A percentile compares a stretch with the other conserved stretches of the same genome.
Evolutionary conservation across 805 yeast genomes (phyloP).

Genomic region (Candida boidinii): DNA sequence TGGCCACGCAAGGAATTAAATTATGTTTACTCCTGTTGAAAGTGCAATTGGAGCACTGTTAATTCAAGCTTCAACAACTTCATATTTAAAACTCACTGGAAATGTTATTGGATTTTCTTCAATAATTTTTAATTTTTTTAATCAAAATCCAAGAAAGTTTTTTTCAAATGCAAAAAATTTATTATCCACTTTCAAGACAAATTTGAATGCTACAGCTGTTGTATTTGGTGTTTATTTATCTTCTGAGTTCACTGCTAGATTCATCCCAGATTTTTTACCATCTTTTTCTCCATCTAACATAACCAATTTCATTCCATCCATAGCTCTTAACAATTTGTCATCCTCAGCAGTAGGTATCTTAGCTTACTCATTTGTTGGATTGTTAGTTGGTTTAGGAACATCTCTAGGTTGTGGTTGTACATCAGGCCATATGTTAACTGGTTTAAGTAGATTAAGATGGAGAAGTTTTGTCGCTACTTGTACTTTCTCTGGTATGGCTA

Average conservation of each 20-base stretch:
- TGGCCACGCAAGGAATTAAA: too few species aligned
- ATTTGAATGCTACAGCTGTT: conserved; percentile 21
- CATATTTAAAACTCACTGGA: conserved; percentile 31
- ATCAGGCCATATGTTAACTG: conserved; percentile 46
- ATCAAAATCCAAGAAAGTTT: too few species aligned
- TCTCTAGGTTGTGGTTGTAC: conserved; percentile 43
- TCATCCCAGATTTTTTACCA: conserved; percentile 20
- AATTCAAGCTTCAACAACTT: conserved; percentile 37
- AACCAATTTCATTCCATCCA: too few species aligned
- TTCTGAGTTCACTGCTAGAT: conserved; percentile 10
- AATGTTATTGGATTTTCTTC: conserved; percentile 40
- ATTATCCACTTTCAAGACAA: too few species aligned
- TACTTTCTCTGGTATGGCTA: conserved; percentile 28
- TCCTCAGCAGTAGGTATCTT: too few species aligned
- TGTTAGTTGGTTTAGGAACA: conserved; percentile 40
- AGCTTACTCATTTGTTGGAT: conserved; percentile 23
- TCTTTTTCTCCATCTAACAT: neutral
- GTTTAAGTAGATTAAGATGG: conserved; percentile 35
- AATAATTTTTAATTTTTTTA: conserved; percentile 23
- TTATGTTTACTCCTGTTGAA: conserved; percentile 40
- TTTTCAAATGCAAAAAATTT: too few species aligned
- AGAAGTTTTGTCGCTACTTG: conserved; percentile 38
- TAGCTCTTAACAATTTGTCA: conserved; percentile 3
- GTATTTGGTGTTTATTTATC: conserved; percentile 28
- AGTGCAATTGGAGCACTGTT: conserved; percentile 37